Conservation (phyloP, 140 eudicot genomes). For the Ambrosia hybrid region DNA sequence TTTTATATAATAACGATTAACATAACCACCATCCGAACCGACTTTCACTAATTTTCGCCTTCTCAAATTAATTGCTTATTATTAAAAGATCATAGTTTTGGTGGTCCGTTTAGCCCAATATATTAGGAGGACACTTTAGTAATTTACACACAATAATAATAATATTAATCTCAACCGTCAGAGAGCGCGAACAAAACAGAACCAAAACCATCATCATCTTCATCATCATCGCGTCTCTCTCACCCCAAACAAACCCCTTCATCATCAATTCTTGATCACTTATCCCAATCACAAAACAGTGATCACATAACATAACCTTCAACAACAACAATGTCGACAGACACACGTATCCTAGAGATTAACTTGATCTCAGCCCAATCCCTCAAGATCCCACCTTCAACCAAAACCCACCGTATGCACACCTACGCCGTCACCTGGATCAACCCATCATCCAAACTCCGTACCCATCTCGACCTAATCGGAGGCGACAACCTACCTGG, state of each 20-base stretch:
- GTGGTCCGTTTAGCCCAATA: no score
- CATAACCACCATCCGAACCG: no score
- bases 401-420: slow-evolving; percentile 64
- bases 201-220: no score
- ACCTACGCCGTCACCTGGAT: slow-evolving; percentile 85
- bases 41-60: no score
- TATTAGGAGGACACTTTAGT: no score
- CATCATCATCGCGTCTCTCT: neutral
- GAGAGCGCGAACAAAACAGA: no score
- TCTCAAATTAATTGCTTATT: no score
- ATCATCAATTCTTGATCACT: slow-evolving; percentile 11
- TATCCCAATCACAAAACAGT: neutral
- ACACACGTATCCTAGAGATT: slow-evolving; percentile 70
- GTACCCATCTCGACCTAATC: slow-evolving; percentile 56
- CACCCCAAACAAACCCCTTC: slow-evolving; percentile 2
- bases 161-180: no score
- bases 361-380: slow-evolving; percentile 89
- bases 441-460: slow-evolving; percentile 60
- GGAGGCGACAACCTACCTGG: slow-evolving; percentile 74
- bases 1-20: no score
- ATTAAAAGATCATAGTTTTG: no score
- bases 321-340: slow-evolving; percentile 14
- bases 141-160: no score
- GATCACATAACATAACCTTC: no score
- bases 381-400: slow-evolving; percentile 64